Base-by-base conservation (phyloP, 1,284 basidiomycete genomes). In the Ustilago trichophora region DNA sequence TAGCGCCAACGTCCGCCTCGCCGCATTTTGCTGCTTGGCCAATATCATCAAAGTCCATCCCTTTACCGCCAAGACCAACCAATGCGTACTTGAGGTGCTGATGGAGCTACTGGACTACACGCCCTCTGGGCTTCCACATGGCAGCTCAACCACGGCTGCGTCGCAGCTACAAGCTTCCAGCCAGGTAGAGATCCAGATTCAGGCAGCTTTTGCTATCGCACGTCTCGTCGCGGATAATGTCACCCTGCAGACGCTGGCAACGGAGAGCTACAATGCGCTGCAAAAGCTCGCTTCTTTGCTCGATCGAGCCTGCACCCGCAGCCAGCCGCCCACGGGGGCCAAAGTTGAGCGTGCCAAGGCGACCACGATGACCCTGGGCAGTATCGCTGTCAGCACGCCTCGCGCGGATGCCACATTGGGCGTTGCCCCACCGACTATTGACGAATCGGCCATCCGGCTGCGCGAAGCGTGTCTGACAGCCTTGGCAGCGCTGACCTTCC, bases 1-100 rank as follows among this genome's bases (percentile, higher is more conserved):
- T 26, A 56, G 42, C 33, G 60, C 64, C 5, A 53, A 62, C 16
- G 66, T 80, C 25, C 66, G 76, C 10, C 65, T 80, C 7, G 76
- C 73, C 10, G 76, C 77, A 16, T 76, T 74, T 36, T 59, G 57
- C 41, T 78, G 72, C 43, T 53, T 80, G 19, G 59, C 71, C 25
- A 68, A 78, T 48, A 69, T 80, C 16, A 64, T 75, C 59, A 75
- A 74, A 42, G 65, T 75, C 10, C 73, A 75, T 16, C 66, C 58
- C 2, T 72, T 76, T 43, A 62, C 71, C 6, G 52, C 67, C 7
- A 63, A 67, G 26, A 72, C 76, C n/a, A 71, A 69, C 24, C 66
- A 76, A 34, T 66, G 62, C 38, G 71, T 76, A 6, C 53, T 80
- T 4, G 66, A 67, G 15, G 75, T 72, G 18, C 44, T 80, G 27